Evolutionary conservation across 2,329 filamentous ascomycete genomes (phyloP), one percentile per base, ranked within the genome.

Genomic region (Colletotrichum higginsianum): DNA sequence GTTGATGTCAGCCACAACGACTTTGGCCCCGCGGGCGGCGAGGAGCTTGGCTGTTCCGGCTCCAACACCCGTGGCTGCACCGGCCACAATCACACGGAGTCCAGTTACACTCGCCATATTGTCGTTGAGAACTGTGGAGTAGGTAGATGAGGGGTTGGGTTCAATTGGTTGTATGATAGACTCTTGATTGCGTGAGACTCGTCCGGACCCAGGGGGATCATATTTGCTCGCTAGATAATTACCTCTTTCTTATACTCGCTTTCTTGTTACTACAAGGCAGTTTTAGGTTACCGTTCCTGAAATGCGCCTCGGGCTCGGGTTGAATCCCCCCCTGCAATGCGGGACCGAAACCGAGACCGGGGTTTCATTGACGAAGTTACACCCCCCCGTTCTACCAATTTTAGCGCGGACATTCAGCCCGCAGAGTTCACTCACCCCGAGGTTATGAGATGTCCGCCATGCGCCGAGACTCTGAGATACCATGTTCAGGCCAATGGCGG

Each of bases 271-370:
- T 7, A 9, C 40, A 40, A 42, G 9, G 53, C 11, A 9, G 8
- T 21, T 21, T 30, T 30, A 30, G 30, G 30, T 21, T 21, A 12
- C 46, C n/a, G n/a, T 49, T 21, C 46, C 21, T 7, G 30, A 4
- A 49, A 12, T n/a, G 9, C 11, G 46, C 11, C 35, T 57, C 35
- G 53, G 53, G 53, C 21, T 57, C 53, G 53, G 30, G 2, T 15
- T n/a, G 40, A 26, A 4, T 23, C 38, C 47, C 56, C 56, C 40
- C 63, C 30, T 38, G 53, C 0, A 57, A 57, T 57, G 53, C 53
- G 64, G 60, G 21, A 52, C 64, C 64, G 64, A 67, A 49, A 67
- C 64, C 64, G 64, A 67, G 38, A 61, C 44, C 56, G 64, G 46
- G 18, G 53, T 40, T 56, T 56, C 53, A 56, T 56, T 56, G 4